Base-by-base conservation (phyloP, 345 rosid species). In the Gossypium stocksii region DNA sequence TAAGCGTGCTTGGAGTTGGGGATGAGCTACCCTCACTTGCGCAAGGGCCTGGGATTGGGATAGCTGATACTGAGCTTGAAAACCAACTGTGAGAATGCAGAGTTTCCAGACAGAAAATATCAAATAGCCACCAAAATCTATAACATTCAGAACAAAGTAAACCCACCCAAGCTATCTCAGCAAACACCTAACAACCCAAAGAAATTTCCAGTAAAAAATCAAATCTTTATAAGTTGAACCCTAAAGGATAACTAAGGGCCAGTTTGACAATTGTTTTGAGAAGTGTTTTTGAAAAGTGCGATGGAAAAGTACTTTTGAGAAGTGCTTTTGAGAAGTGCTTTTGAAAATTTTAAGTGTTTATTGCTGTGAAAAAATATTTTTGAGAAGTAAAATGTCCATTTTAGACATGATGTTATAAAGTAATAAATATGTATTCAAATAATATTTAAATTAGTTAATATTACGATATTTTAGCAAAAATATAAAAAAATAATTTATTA, bases 1-100 rank as follows among this genome's bases (percentile, higher is more conserved):
- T 7, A 90, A 65, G 59, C 87, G 98, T 45, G 98, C 97, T 79
- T 94, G 98, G n/a, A 88, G 77, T 56, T 91, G 98, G 1, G 90
- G 93, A 72, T 90, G 92, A 34, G 87, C 88, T 15, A 14, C 51
- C 15, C 12, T 34, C 27, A n/a, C 20, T 15, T 46, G 51, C 2
- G 51, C 51, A 11, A 4, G 54, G 15, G 4, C 51, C 3, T 46
- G 19, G 16, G 54, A 19, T 51, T 51, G 54, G n/a, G 54, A 15
- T 14, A 15, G 54, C n/a, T 51, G 56, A 52, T 16, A 5, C 56
- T 52, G 56, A 52, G 56, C 82, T 74, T 78, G 92, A 73, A 89
- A 91, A 34, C 88, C 89, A 63, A 84, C 76, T 80, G 90, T 8
- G 78, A 52, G 19, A 52, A 52, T 52, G 56, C 56, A 52, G 20